These are phyloP conservation scores for Rhexocercosporidium sp. DNA, from an alignment of 2,329 filamentous ascomycete genomes.

Conservation along the genomic window DNA sequence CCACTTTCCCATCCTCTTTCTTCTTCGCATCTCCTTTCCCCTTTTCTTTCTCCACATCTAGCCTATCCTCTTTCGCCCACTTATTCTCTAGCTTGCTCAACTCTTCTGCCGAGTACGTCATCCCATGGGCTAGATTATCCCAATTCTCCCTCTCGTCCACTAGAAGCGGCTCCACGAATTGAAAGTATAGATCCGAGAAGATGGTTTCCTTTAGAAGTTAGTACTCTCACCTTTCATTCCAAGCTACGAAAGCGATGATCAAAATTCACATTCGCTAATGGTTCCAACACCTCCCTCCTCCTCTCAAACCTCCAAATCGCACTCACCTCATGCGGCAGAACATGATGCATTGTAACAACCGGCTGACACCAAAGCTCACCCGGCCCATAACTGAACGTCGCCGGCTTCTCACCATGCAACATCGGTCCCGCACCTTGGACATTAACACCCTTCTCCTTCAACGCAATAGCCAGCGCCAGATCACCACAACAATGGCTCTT, in stretches of 20 bases:
- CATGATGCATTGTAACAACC: conserved; percentile 61
- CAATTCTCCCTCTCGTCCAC: conserved; percentile 51
- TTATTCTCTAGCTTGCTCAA: conserved; percentile 10
- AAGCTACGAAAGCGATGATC: background rate
- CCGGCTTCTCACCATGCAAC: conserved; percentile 60
- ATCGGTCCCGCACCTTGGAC: conserved; percentile 56
- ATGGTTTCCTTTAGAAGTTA: background rate
- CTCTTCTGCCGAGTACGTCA: conserved; percentile 46
- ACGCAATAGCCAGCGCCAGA: conserved; percentile 52
- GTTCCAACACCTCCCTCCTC: conserved; percentile 29
- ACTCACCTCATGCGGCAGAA: conserved; percentile 57
- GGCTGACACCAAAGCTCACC: conserved; percentile 60
- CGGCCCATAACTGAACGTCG: conserved; percentile 46
- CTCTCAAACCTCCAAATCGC: conserved; percentile 60
- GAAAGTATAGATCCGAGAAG: conserved; percentile 52
- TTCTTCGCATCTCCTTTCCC: background rate
- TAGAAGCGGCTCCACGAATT: conserved; percentile 53
- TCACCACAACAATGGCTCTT: conserved; percentile 57
- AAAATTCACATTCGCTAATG: conserved; percentile 23
- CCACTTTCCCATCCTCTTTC: background rate
- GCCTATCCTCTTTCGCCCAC: conserved; percentile 2
- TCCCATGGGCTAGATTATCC: conserved; percentile 58
- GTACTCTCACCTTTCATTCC: background rate
- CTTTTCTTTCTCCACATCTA: background rate
- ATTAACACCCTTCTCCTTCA: conserved; percentile 52